These are phyloP conservation scores for Larix kaempferi DNA, from an alignment of 75 land plant species.

Conservation along the genomic window DNA sequence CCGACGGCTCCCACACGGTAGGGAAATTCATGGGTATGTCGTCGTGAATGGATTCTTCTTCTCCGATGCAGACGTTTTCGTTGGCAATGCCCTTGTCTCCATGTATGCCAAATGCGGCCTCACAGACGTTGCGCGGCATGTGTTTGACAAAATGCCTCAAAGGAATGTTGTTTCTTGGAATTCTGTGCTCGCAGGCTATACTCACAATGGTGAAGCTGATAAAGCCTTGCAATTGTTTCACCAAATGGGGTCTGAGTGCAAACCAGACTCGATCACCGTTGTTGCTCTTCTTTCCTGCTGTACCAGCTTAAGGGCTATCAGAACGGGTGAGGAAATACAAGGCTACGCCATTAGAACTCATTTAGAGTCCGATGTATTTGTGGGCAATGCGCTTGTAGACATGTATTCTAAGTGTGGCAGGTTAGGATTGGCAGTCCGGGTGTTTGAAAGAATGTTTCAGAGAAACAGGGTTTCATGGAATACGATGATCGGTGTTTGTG, in stretches of 20 bases:
- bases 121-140: constrained; percentile 5
- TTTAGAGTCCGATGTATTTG: too few relatives aligned
- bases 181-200: constrained; percentile 10
- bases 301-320: background rate
- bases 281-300: constrained; percentile 12
- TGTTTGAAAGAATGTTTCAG: constrained; percentile 23
- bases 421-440: constrained; percentile 18
- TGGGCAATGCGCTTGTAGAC: too few relatives aligned
- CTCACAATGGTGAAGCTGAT: constrained; percentile 2
- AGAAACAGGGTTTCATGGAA: constrained; percentile 57
- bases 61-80: background rate
- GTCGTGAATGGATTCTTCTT: background rate
- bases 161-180: constrained; percentile 14
- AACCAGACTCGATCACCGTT: constrained; percentile 7
- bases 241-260: constrained; percentile 1
- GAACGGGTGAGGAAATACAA: too few relatives aligned
- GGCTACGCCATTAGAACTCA: too few relatives aligned
- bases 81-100: constrained; percentile 16
- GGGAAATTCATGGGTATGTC: constrained; percentile 10
- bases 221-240: constrained; percentile 10
- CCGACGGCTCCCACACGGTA: background rate
- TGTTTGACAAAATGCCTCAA: constrained; percentile 11
- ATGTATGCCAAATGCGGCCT: constrained; percentile 22
- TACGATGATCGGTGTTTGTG: constrained; percentile 56
- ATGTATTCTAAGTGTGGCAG: background rate